These are phyloP conservation scores for Boletellus sp. DNA, from an alignment of 768 basidiomycete species.

Conservation along the genomic window DNA sequence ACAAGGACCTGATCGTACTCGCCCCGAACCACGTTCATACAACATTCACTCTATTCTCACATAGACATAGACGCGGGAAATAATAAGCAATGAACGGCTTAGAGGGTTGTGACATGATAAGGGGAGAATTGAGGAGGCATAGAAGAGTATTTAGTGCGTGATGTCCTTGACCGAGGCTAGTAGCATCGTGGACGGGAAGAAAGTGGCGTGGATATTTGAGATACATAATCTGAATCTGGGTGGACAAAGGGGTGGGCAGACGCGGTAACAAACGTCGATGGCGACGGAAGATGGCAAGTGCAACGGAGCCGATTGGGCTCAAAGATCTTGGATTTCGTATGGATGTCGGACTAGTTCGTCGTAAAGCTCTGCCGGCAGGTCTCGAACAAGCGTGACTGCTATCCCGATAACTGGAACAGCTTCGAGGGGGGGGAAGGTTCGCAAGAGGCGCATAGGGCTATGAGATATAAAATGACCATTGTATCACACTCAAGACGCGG, in stretches of 20 bases:
- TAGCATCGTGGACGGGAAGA: not conserved
- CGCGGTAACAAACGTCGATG: conserved; percentile 3
- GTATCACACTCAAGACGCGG: not conserved
- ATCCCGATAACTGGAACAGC: conserved; percentile 86
- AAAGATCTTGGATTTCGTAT: conserved; percentile 46
- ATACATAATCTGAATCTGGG: conserved; percentile 19
- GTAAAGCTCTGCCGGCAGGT: conserved; percentile 82
- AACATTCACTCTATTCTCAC: not conserved
- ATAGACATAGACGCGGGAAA: not conserved
- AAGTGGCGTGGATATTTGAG: conserved; percentile 16
- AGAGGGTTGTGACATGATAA: not conserved
- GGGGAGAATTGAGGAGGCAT: not conserved
- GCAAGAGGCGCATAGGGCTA: conserved; percentile 92
- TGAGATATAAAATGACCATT: not conserved
- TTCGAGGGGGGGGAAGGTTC: conserved; percentile 90
- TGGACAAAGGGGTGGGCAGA: conserved; percentile 9
- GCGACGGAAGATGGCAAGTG: not conserved
- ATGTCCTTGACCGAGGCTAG: not conserved
- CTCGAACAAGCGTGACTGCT: conserved; percentile 89
- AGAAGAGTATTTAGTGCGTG: not conserved
- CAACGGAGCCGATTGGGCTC: conserved; percentile 2
- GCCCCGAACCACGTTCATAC: not conserved
- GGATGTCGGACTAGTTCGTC: conserved; percentile 89
- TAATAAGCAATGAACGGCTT: not conserved
- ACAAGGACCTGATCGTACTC: not conserved